Evolutionary conservation across 495 filamentous ascomycete genomes (phyloP).

Genomic region (Pseudoneurospora amorphoporcata): DNA sequence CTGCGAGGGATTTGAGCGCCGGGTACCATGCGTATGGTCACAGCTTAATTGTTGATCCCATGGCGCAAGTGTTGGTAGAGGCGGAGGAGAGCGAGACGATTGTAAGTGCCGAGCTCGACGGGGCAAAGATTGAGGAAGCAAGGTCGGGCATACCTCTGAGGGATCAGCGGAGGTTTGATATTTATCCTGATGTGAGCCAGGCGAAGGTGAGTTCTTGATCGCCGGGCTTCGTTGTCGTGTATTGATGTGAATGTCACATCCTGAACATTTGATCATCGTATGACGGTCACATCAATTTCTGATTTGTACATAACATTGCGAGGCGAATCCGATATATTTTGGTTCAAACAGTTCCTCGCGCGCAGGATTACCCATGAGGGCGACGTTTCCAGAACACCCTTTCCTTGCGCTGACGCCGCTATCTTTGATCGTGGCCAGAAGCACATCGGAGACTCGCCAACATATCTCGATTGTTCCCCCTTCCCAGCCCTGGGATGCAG

Average conservation of each 20-base stretch:
- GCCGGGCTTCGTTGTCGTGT: not conserved
- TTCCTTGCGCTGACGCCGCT: not conserved
- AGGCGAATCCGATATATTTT: not conserved
- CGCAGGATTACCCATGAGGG: not conserved
- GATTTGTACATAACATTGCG: not conserved
- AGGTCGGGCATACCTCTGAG: slow-evolving; percentile 78
- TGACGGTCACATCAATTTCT: not conserved
- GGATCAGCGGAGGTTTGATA: slow-evolving; percentile 82
- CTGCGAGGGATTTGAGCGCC: slow-evolving; percentile 68
- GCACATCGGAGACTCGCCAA: not conserved
- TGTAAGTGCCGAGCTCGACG: slow-evolving; percentile 63
- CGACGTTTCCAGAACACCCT: not conserved
- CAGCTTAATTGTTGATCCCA: slow-evolving; percentile 80
- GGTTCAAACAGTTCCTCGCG: not conserved
- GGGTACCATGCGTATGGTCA: slow-evolving; percentile 89
- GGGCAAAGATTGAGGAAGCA: slow-evolving; percentile 60
- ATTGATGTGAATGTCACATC: not conserved
- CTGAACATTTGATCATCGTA: not conserved
- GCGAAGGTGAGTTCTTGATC: slow-evolving; percentile 24
- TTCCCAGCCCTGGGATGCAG: not conserved
- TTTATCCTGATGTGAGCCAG: slow-evolving; percentile 83
- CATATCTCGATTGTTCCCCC: not conserved
- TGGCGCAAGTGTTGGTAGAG: slow-evolving; percentile 66
- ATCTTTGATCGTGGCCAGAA: not conserved
- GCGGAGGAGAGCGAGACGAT: slow-evolving; percentile 67